Evolutionary conservation across 2,329 filamentous ascomycete species (phyloP), one percentile per base, ranked within the genome.

Genomic region (Calonectria montana): DNA sequence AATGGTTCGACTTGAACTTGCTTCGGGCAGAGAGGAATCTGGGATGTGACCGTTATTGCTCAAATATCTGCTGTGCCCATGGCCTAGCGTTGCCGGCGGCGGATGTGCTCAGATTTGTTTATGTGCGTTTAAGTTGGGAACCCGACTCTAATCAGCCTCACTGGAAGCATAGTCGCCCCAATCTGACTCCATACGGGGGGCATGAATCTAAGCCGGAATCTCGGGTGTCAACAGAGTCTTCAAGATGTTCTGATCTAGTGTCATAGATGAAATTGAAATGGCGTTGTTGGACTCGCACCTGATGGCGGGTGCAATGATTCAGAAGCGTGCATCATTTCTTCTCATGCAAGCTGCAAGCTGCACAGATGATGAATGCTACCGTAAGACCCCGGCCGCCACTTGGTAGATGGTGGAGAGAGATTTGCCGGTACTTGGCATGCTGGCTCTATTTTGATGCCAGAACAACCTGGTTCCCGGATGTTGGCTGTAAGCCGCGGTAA

Each of bases 1-100:
- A 57, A 71, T 69, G 59, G 67, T 69, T 70, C 71, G 70, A 73
- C 67, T 41, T 37, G 68, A 72, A 67, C 70, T 73, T 77, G 61
- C 67, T 68, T 65, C 21, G 59, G 45, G 39, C 48, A 67, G 48
- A 45, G 8, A 55, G 53, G 61, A 21, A 67, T 45, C 64, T 47
- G 59, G 65, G 62, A 73, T 71, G 62, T 65, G 59, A 61, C 59
- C 43, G 65, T 65, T n/a, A 15, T 47, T 50, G 45, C 29, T 47
- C 47, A n/a, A 62, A 67, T 47, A 29, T 31, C 43, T 29, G 45
- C 13, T 50, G 29, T 45, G 62, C 29, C 31, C 53, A 62, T 55
- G 62, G 10, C 21, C 29, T 43, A 18, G 63, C 39, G 27, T 55
- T 67, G 37, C 48, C 41, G 41, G 31, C 25, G 31, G 15, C n/a